A percentile compares a stretch with the other conserved stretches of the same genome.
phyloP scores from a whole-genome alignment of 139 green algal species.

The Closterium sp. region DNA sequence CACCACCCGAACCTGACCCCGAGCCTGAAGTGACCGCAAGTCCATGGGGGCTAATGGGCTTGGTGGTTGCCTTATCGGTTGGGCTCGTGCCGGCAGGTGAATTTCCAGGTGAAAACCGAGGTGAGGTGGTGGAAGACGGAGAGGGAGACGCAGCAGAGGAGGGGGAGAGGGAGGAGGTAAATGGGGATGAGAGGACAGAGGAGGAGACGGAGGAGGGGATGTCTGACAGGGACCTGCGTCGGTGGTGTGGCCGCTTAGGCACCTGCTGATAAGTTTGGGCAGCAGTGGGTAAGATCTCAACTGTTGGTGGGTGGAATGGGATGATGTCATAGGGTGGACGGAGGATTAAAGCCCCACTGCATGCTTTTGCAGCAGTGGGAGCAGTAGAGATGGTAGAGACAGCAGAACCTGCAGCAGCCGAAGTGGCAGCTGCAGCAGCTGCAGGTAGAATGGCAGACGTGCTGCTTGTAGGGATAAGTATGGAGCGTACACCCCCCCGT shows the following conservation, averaged over 20 bases:
- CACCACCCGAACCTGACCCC: not conserved
- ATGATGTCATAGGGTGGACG: too few species aligned
- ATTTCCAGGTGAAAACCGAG: not conserved
- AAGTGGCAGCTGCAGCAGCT: not conserved
- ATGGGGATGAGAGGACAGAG: slow-evolving; percentile 2
- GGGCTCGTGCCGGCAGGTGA: not conserved
- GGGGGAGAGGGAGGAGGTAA: not conserved
- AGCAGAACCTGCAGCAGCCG: not conserved
- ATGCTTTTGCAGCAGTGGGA: too few species aligned
- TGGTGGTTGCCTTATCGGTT: not conserved
- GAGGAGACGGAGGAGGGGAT: not conserved
- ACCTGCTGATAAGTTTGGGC: not conserved
- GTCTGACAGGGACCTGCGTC: not conserved
- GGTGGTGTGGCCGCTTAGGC: not conserved
- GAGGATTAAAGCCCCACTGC: not conserved
- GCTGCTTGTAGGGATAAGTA: not conserved
- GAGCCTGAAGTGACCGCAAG: too few species aligned
- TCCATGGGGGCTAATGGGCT: not conserved
- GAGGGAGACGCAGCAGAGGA: slow-evolving; percentile 17
- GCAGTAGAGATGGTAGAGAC: not conserved
- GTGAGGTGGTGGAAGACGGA: not conserved
- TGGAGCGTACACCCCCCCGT: not conserved
- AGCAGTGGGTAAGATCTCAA: too few species aligned
- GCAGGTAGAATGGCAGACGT: too few species aligned
- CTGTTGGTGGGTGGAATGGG: not conserved